These are phyloP conservation scores for Teratosphaeria destructans DNA, from an alignment of 2,329 filamentous ascomycete genomes.

Conservation along the genomic window DNA sequence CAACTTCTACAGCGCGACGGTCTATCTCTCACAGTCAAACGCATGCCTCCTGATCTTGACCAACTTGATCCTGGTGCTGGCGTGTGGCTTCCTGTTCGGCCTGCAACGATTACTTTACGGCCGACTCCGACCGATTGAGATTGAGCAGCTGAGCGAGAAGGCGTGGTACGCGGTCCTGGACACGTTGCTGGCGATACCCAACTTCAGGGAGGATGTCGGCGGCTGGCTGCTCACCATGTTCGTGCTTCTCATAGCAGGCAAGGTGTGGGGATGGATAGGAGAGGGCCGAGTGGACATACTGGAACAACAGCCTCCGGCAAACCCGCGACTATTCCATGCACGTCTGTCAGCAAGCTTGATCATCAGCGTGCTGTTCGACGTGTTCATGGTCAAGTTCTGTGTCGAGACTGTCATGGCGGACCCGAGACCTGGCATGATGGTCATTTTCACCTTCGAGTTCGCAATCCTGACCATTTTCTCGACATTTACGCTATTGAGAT, in stretches of 20 bases:
- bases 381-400: constrained; percentile 70
- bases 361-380: constrained; percentile 69
- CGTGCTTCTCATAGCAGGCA: constrained; percentile 78
- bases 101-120: constrained; percentile 88
- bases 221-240: constrained; percentile 97
- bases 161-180: constrained; percentile 98
- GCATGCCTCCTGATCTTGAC: constrained; percentile 89
- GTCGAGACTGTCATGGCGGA: constrained; percentile 74
- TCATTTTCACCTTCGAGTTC: constrained; percentile 99
- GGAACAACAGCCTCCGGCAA: constrained; percentile 87
- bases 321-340: constrained; percentile 77
- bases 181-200: constrained; percentile 95
- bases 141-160: constrained; percentile 93
- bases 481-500: constrained; percentile 66
- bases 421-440: constrained; percentile 96
- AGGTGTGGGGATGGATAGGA: constrained; percentile 98
- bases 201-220: constrained; percentile 89
- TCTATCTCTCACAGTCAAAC: constrained; percentile 93
- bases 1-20: constrained; percentile 97
- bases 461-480: constrained; percentile 76
- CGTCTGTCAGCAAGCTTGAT: constrained; percentile 69
- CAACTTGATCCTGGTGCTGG: constrained; percentile 76
- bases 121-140: constrained; percentile 80
- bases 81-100: constrained; percentile 70
- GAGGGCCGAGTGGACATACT: constrained; percentile 88